Conservation (phyloP, 2,329 filamentous ascomycete species). For the Paecilomyces fulvus region DNA sequence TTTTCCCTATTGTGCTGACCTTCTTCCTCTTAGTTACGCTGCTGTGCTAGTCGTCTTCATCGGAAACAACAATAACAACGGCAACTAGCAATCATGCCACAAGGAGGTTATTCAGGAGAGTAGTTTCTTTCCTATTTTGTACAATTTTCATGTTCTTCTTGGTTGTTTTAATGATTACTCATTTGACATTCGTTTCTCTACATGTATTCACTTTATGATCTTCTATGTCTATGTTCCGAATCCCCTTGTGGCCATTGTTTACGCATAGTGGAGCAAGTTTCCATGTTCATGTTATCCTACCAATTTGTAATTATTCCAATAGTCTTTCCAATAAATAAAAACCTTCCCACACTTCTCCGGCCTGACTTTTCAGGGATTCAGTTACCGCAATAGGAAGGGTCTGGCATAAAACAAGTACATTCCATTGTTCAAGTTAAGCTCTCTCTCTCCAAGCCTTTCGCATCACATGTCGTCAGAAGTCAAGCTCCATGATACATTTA, state of each 20-base stretch:
- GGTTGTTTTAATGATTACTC: not conserved
- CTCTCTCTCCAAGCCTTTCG: no score
- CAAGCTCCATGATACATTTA: not conserved
- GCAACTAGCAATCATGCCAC: not conserved
- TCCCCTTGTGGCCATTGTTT: not conserved
- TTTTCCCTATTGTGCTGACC: not conserved
- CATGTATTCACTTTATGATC: not conserved
- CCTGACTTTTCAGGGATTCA: not conserved
- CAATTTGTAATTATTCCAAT: not conserved
- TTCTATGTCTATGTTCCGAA: no score
- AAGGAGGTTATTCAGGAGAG: not conserved
- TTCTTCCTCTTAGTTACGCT: not conserved
- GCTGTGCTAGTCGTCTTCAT: constrained; percentile 7
- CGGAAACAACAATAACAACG: not conserved
- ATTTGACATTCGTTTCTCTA: not conserved
- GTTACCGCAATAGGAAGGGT: not conserved
- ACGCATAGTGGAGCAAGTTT: not conserved
- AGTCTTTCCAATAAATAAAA: not conserved
- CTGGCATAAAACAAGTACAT: not conserved
- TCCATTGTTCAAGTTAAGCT: no score
- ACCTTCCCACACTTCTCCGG: not conserved
- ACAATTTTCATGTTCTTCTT: not conserved
- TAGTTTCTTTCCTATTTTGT: not conserved
- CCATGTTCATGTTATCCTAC: not conserved
- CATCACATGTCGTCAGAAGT: no score